These are phyloP conservation scores for Parmales sp. DNA, from an alignment of 108 stramenopile genomes.

Conservation along the genomic window DNA sequence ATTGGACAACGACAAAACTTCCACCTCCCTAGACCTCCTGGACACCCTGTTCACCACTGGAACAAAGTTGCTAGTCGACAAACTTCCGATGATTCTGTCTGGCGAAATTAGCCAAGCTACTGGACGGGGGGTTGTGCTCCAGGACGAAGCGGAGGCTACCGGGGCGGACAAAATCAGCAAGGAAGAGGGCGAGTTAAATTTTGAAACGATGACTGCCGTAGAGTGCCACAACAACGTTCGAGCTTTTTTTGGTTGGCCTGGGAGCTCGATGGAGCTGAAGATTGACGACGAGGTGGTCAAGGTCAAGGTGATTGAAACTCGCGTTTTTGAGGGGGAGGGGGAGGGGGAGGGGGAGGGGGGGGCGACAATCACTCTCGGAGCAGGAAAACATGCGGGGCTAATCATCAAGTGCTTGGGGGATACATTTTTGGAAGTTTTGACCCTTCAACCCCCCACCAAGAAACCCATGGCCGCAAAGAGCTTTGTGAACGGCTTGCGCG, in stretches of 20 bases:
- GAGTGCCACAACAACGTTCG: conserved; percentile 73
- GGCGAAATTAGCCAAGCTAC: conserved; percentile 65
- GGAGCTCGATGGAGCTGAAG: conserved; percentile 63
- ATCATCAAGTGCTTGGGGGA: background rate
- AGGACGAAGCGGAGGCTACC: conserved; percentile 68
- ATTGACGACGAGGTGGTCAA: conserved; percentile 46
- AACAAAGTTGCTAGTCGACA: conserved; percentile 59
- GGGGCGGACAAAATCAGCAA: conserved; percentile 73
- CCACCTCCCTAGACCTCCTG: conserved; percentile 61
- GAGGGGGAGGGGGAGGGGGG: conserved; percentile 12
- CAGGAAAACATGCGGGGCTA: background rate
- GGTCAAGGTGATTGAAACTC: conserved; percentile 56
- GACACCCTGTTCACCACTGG: conserved; percentile 81
- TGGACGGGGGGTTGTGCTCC: conserved; percentile 38
- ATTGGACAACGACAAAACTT: conserved; percentile 49
- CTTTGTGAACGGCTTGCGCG: conserved; percentile 86
- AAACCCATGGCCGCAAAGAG: conserved; percentile 84
- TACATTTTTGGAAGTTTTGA: conserved; percentile 70
- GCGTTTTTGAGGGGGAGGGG: conserved; percentile 41
- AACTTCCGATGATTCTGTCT: conserved; percentile 55
- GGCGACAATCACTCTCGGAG: background rate
- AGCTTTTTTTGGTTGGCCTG: conserved; percentile 92
- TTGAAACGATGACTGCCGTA: conserved; percentile 55
- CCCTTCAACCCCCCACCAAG: conserved; percentile 77
- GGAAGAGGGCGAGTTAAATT: conserved; percentile 53